A percentile compares a stretch with the other conserved stretches of the same genome.
Conservation (phyloP, 2,329 filamentous ascomycete species). For the Plectosphaerella cucumerina region DNA sequence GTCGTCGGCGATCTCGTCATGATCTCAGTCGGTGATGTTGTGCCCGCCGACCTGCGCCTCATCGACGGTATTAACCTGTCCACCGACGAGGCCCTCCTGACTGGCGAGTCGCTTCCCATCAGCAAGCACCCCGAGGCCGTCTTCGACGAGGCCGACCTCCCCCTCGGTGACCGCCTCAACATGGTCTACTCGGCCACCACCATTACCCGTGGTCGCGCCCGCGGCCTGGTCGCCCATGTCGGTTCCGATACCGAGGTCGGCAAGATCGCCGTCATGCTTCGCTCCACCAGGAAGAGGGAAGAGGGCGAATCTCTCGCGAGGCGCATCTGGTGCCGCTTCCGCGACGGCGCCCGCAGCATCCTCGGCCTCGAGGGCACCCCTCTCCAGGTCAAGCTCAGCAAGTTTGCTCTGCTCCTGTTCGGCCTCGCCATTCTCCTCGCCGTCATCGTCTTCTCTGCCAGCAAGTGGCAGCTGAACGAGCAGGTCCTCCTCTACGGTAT, state of each 20-base stretch:
- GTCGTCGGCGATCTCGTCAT: slow-evolving; percentile 64
- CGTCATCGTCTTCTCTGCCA: slow-evolving; percentile 58
- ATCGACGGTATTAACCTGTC: slow-evolving; percentile 68
- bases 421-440: slow-evolving; percentile 61
- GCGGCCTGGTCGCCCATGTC: slow-evolving; percentile 64
- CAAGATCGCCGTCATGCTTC: slow-evolving; percentile 67
- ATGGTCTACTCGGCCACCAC: slow-evolving; percentile 68
- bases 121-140: slow-evolving; percentile 58
- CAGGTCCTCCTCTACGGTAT: slow-evolving; percentile 60
- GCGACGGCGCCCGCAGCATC: slow-evolving; percentile 39
- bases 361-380: slow-evolving; percentile 73
- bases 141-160: slow-evolving; percentile 48
- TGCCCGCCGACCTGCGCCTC: slow-evolving; percentile 65
- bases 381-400: slow-evolving; percentile 78
- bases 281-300: slow-evolving; percentile 49
- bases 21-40: slow-evolving; percentile 61
- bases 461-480: slow-evolving; percentile 46
- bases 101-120: slow-evolving; percentile 68
- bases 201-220: slow-evolving; percentile 67
- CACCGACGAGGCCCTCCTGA: slow-evolving; percentile 71
- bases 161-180: slow-evolving; percentile 66
- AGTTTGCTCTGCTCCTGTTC: slow-evolving; percentile 79
- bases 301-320: slow-evolving; percentile 30
- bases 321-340: slow-evolving; percentile 40
- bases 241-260: slow-evolving; percentile 74